A percentile compares a stretch with the other conserved stretches of the same genome.
phyloP scores from a whole-genome alignment of 2,329 filamentous ascomycete genomes.

The Curvularia lunata region DNA sequence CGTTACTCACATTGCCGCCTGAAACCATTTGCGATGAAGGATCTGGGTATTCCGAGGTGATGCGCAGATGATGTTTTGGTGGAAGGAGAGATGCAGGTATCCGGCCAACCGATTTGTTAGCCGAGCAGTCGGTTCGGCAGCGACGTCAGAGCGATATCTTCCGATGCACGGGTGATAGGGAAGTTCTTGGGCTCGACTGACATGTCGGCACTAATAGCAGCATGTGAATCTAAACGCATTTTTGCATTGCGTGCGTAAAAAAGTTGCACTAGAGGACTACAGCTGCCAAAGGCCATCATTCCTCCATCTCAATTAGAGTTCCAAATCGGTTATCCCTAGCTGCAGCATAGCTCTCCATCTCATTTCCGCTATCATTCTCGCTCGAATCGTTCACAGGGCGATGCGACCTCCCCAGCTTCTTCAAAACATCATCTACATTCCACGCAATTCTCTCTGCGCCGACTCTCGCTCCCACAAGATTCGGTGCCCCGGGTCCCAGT shows the following conservation, averaged over 20 bases:
- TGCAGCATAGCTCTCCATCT: constrained; percentile 42
- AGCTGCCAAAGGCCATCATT: neutral
- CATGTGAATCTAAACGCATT: neutral
- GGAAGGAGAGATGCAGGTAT: constrained; percentile 15
- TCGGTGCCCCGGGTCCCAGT: constrained; percentile 74
- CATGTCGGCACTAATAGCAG: neutral
- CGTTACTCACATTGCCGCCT: constrained; percentile 33
- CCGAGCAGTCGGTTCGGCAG: constrained; percentile 5
- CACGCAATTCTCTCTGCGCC: constrained; percentile 77
- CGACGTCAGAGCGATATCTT: constrained; percentile 6
- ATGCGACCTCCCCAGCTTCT: constrained; percentile 21
- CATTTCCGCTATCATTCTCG: constrained; percentile 22
- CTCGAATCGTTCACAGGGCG: neutral
- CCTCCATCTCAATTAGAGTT: constrained; percentile 30
- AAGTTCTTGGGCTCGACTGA: neutral
- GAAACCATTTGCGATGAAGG: constrained; percentile 37
- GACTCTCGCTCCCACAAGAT: constrained; percentile 74
- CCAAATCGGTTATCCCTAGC: constrained; percentile 54
- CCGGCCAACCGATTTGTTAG: constrained; percentile 14
- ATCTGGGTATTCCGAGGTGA: constrained; percentile 13
- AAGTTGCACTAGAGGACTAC: too few species aligned
- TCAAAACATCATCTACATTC: constrained; percentile 68
- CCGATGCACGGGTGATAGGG: neutral
- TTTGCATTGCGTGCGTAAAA: neutral
- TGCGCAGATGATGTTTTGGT: constrained; percentile 21